Evolutionary conservation across 331 rosid species (phyloP), one percentile per base, ranked within the genome.

Genomic region (Rhamnella rubrinervis): DNA sequence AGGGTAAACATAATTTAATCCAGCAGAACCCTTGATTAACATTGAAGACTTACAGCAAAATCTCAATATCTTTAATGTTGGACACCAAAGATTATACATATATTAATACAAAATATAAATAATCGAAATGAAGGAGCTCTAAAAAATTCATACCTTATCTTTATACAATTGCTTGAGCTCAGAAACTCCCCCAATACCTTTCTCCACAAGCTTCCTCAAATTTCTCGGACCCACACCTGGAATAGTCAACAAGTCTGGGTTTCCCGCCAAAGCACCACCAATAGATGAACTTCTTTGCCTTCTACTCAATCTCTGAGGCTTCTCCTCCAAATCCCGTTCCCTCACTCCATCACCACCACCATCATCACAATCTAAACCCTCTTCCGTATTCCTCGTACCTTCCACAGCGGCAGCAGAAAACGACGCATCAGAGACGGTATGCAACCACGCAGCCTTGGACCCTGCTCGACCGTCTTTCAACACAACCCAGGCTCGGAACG

Each of bases 151-250:
- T 68, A 93, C 98, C 97, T 91, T 95, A 72, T 89, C 96, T 82
- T 75, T 95, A 70, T 95, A 95, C 75, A 95, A 74, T 69, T 91
- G 92, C 79, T 95, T 95, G 67, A 95, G 96, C 77, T 95, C 87
- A 19, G 95, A 91, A 50, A 95, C 93, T 68, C 95, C 96, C 17
- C 85, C 93, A 56, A 95, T 87, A 39, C 98, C 98, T 57, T 95
- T 95, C 70, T 83, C 85, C 44, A 91, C 82, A 62, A 95, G 90
- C 81, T 95, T 95, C 78, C 81, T 84, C 83, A 91, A 78, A 84
- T 95, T 95, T 66, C 97, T 85, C 21, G 95, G 98, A 46, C 98
- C 98, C 40, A 95, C 96, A 0, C 98, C 98, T 0, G 98, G 98
- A 78, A 95, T 95, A 4, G 97, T 80, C 87, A 95, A 67, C 83